Conservation (phyloP, 108 stramenopile genomes). For the Cyclotella distinguenda region DNA sequence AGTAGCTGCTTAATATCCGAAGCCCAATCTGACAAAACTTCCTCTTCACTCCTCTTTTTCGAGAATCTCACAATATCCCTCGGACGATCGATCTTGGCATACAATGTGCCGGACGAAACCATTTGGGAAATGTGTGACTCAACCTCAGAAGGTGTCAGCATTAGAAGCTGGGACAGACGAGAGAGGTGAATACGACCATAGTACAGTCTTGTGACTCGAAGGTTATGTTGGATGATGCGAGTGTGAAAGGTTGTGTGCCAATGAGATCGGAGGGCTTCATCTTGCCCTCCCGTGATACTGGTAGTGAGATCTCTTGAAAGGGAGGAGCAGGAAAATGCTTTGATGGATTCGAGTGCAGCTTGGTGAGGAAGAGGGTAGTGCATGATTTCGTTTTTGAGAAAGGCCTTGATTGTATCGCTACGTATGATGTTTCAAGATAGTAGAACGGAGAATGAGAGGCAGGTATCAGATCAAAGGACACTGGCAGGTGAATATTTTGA, state of each 20-base stretch:
- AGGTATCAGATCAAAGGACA: neutral
- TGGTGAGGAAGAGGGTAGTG: constrained; percentile 83
- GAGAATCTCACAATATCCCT: constrained; percentile 87
- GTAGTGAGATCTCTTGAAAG: constrained; percentile 29
- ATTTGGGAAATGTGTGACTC: constrained; percentile 87
- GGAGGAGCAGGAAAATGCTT: constrained; percentile 57
- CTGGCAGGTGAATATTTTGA: neutral
- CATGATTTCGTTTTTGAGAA: constrained; percentile 91
- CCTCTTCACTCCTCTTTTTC: constrained; percentile 70
- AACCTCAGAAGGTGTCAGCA: constrained; percentile 60
- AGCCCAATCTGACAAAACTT: constrained; percentile 93
- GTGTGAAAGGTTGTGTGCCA: constrained; percentile 83
- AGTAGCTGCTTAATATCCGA: constrained; percentile 90
- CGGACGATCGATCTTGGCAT: constrained; percentile 96
- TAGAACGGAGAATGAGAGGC: neutral
- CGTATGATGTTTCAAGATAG: neutral
- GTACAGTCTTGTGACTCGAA: constrained; percentile 85
- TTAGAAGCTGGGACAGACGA: constrained; percentile 88
- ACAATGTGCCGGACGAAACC: constrained; percentile 82
- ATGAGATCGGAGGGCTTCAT: constrained; percentile 28
- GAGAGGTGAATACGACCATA: constrained; percentile 88
- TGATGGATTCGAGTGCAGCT: constrained; percentile 64
- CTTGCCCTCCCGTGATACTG: neutral
- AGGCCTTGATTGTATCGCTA: constrained; percentile 54
- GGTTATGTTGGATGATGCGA: constrained; percentile 97